Percentiles rank a stretch among this genome's conserved stretches.
Evolutionary conservation across 352 stramenopile species (phyloP).

Genomic region (Globisporangium paroecandrum): DNA sequence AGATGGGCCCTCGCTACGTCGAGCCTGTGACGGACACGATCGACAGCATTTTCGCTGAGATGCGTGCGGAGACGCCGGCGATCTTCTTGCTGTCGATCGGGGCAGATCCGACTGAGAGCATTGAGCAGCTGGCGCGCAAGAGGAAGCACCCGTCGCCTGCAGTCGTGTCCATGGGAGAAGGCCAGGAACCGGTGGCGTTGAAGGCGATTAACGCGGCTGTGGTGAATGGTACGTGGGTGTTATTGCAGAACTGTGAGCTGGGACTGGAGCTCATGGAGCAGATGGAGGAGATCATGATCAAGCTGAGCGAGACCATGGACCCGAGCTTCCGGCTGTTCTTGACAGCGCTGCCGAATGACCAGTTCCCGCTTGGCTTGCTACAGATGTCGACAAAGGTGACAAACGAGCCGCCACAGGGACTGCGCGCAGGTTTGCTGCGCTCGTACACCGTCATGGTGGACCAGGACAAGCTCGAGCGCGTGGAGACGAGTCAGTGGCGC

Average conservation of each 20-base stretch:
- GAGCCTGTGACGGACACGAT: constrained; percentile 99
- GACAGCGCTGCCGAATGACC: constrained; percentile 94
- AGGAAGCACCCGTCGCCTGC: constrained; percentile 95
- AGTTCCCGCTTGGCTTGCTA: constrained; percentile 96
- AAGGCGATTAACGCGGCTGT: constrained; percentile 96
- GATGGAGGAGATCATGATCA: constrained; percentile 97
- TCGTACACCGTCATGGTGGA: constrained; percentile 99
- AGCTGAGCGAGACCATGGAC: constrained; percentile 94
- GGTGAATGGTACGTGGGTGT: constrained; percentile 96
- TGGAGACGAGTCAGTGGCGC: constrained; percentile 96
- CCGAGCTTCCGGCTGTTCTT: constrained; percentile 97
- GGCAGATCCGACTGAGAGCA: constrained; percentile 96
- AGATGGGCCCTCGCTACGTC: constrained; percentile 96
- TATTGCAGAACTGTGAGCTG: constrained; percentile 98
- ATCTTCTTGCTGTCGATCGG: constrained; percentile 98
- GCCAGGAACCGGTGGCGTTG: constrained; percentile 96
- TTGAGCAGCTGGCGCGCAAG: constrained; percentile 95
- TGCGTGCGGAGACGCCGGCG: constrained; percentile 94
- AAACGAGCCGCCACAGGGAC: constrained; percentile 95
- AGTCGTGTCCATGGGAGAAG: constrained; percentile 98
- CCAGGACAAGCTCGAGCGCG: constrained; percentile 96
- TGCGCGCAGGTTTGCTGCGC: constrained; percentile 93
- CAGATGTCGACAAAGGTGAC: constrained; percentile 99
- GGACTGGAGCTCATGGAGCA: constrained; percentile 97
- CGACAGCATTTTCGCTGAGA: constrained; percentile 97